These are phyloP conservation scores for Ophiostoma himal-ulmi DNA, from an alignment of 2,329 filamentous ascomycete species.

Conservation along the genomic window DNA sequence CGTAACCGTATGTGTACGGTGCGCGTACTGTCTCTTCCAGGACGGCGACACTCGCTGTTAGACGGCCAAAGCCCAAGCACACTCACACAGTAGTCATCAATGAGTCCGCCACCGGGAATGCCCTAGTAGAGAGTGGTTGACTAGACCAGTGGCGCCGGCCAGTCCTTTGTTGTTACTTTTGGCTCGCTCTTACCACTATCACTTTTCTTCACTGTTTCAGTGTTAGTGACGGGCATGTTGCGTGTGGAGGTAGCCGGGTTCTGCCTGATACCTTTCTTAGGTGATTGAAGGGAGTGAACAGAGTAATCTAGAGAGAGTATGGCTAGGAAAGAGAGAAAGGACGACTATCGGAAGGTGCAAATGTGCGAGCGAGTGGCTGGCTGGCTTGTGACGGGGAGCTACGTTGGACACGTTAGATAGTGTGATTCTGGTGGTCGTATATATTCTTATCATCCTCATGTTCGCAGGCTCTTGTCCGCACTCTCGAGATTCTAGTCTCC, in stretches of 20 bases:
- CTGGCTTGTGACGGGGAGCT: background rate
- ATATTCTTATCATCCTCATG: slow-evolving; percentile 5
- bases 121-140: background rate
- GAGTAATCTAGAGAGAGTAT: slow-evolving; percentile 1
- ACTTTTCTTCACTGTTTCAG: background rate
- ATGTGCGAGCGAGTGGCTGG: background rate
- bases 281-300: background rate
- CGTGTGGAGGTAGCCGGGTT: slow-evolving; percentile 1
- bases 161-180: background rate
- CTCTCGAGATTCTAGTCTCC: background rate
- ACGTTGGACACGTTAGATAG: background rate
- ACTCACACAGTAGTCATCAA: background rate
- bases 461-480: background rate
- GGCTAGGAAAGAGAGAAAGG: background rate
- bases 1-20: background rate
- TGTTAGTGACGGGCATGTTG: slow-evolving; percentile 12
- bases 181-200: background rate
- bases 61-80: too few relatives aligned
- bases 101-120: background rate
- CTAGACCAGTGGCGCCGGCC: slow-evolving; percentile 7
- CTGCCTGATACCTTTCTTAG: background rate
- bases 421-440: slow-evolving; percentile 2
- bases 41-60: too few relatives aligned
- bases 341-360: background rate
- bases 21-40: background rate